A percentile compares a stretch with the other conserved stretches of the same genome.
Conservation (phyloP, 306 rosid genomes). For the Ziziphus jujuba region DNA sequence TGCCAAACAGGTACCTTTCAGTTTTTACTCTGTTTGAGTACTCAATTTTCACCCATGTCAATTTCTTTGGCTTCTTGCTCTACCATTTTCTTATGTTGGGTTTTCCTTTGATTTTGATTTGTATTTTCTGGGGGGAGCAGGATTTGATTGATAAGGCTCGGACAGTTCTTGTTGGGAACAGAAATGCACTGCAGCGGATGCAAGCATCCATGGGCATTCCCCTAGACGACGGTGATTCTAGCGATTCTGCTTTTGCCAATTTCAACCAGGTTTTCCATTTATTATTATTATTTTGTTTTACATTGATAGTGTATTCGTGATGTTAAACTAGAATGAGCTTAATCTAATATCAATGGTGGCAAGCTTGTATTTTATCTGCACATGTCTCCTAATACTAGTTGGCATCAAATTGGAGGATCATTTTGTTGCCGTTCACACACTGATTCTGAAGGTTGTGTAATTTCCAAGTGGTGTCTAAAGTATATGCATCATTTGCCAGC, state of each 20-base stretch:
- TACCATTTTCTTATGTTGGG: too few species aligned
- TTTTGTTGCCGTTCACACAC: neutral
- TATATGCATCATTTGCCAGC: slow-evolving; percentile 56
- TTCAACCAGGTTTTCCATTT: slow-evolving; percentile 64
- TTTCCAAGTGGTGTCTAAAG: slow-evolving; percentile 57
- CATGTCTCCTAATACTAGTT: neutral
- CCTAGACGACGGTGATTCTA: slow-evolving; percentile 22
- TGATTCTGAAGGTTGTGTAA: slow-evolving; percentile 41
- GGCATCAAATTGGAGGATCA: neutral
- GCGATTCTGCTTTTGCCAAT: slow-evolving; percentile 66
- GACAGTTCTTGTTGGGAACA: slow-evolving; percentile 67
- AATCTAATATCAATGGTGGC: too few species aligned
- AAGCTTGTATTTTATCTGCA: too few species aligned
- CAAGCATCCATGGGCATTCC: slow-evolving; percentile 62
- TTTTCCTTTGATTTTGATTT: neutral
- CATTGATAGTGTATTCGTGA: neutral
- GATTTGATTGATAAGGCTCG: slow-evolving; percentile 88
- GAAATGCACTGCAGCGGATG: slow-evolving; percentile 65
- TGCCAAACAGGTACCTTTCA: slow-evolving; percentile 69
- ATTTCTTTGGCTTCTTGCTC: too few species aligned
- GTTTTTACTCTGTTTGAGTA: neutral
- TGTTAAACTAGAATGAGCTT: too few species aligned
- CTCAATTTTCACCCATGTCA: too few species aligned
- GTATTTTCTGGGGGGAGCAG: slow-evolving; percentile 33
- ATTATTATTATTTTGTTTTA: neutral